Evolutionary conservation across 176 grass and related monocot genomes (phyloP).

Genomic region (Juncus effusus): DNA sequence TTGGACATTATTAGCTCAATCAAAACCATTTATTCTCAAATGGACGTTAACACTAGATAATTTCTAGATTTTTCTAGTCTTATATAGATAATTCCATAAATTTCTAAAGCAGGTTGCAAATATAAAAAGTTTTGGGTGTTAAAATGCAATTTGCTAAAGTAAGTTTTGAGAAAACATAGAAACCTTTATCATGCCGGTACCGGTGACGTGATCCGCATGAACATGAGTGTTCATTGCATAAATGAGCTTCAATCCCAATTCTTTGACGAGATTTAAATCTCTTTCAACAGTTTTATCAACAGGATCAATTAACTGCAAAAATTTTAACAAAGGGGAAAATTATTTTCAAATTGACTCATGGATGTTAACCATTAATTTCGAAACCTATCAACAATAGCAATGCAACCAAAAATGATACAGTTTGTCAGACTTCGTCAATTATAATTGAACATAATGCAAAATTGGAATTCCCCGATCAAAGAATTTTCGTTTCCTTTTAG

Average conservation of each 20-base stretch:
- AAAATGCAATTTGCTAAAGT: too few relatives aligned
- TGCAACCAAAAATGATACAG: background rate
- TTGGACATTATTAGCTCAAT: too few relatives aligned
- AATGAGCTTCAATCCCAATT: conserved; percentile 83
- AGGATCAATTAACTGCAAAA: conserved; percentile 68
- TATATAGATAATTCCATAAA: too few relatives aligned
- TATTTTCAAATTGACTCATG: background rate
- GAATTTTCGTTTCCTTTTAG: too few relatives aligned
- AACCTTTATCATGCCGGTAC: conserved; percentile 87
- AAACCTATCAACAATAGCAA: background rate
- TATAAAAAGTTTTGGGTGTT: too few relatives aligned
- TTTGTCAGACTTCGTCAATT: background rate
- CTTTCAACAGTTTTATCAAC: conserved; percentile 78
- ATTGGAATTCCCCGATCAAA: background rate
- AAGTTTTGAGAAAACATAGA: background rate
- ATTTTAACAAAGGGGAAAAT: conserved; percentile 17
- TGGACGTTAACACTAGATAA: too few relatives aligned
- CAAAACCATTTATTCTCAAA: too few relatives aligned
- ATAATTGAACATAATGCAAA: background rate
- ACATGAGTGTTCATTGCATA: conserved; percentile 98
- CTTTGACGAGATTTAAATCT: conserved; percentile 79
- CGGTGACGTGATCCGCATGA: conserved; percentile 91
- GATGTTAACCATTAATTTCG: too few relatives aligned
- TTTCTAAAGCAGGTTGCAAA: too few relatives aligned
- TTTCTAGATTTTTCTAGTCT: too few relatives aligned